Percentiles rank a stretch among this genome's conserved stretches.
Evolutionary conservation across 2,329 filamentous ascomycete genomes (phyloP).

Genomic region (Emmonsiellopsis sp.): DNA sequence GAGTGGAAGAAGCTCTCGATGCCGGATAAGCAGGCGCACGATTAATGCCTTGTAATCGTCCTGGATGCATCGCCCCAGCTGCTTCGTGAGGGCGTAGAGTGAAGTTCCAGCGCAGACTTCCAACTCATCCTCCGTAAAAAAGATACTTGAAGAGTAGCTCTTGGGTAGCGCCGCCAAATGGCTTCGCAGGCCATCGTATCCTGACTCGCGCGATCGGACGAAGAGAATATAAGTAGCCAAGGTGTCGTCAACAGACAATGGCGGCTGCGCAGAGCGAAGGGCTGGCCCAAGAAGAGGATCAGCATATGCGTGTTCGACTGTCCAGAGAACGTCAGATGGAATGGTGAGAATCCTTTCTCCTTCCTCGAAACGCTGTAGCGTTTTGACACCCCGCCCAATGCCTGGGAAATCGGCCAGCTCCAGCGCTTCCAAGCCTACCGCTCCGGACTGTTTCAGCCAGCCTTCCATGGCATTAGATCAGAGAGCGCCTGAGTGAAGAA

Average conservation of each 20-base stretch:
- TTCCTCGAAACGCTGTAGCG: constrained; percentile 21
- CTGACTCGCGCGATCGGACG: constrained; percentile 23
- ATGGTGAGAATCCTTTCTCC: constrained; percentile 27
- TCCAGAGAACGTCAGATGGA: constrained; percentile 22
- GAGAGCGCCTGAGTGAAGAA: constrained; percentile 7
- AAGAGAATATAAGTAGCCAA: constrained; percentile 26
- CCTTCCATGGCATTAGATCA: constrained; percentile 22
- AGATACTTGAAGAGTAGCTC: constrained; percentile 27
- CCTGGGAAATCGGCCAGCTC: constrained; percentile 23
- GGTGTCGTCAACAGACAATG: constrained; percentile 25
- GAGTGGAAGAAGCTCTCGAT: constrained; percentile 25
- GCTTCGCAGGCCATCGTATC: constrained; percentile 20
- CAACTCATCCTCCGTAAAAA: constrained; percentile 25
- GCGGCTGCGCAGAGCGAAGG: constrained; percentile 21
- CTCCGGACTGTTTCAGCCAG: constrained; percentile 24
- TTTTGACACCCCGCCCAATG: constrained; percentile 24
- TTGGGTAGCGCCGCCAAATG: constrained; percentile 23
- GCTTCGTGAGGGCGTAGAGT: constrained; percentile 24
- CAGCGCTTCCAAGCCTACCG: constrained; percentile 21
- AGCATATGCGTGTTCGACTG: constrained; percentile 22
- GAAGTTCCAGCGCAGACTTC: constrained; percentile 25
- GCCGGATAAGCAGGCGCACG: constrained; percentile 17
- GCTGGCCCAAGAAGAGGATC: constrained; percentile 23
- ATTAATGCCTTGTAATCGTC: constrained; percentile 22
- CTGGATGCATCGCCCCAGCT: constrained; percentile 19